Conservation (phyloP, 2,329 filamentous ascomycete genomes). For the Colletotrichum navitas region DNA sequence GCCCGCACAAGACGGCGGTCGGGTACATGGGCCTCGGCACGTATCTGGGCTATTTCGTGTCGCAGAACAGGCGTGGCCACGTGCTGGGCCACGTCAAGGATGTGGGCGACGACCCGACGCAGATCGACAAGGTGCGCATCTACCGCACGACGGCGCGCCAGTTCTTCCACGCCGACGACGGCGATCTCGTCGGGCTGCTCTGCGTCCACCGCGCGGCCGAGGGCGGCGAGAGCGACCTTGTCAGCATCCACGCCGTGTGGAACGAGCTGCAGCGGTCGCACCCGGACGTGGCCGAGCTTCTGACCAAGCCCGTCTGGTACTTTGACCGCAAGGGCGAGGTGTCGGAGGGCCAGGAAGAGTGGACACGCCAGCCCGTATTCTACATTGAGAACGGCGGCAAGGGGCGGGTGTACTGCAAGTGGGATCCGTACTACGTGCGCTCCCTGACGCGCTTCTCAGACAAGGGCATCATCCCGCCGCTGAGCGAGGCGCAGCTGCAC, state of each 20-base stretch:
- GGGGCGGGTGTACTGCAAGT: slow-evolving; percentile 83
- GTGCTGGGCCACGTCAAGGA: slow-evolving; percentile 93
- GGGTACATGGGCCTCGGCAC: slow-evolving; percentile 93
- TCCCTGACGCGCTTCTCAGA: slow-evolving; percentile 82
- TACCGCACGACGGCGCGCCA: slow-evolving; percentile 89
- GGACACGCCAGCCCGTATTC: slow-evolving; percentile 78
- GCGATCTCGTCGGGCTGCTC: slow-evolving; percentile 85
- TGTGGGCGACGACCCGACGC: slow-evolving; percentile 81
- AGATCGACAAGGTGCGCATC: slow-evolving; percentile 90
- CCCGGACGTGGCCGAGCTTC: slow-evolving; percentile 80
- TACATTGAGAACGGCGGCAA: slow-evolving; percentile 79
- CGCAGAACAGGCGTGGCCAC: slow-evolving; percentile 86
- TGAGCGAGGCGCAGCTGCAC: slow-evolving; percentile 76
- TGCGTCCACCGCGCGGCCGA: slow-evolving; percentile 83
- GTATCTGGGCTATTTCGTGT: slow-evolving; percentile 89
- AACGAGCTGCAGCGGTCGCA: slow-evolving; percentile 81
- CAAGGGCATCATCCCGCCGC: slow-evolving; percentile 76
- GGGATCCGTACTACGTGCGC: slow-evolving; percentile 89
- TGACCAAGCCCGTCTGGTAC: slow-evolving; percentile 88
- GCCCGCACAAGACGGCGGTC: slow-evolving; percentile 81
- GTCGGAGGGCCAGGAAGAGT: slow-evolving; percentile 79
- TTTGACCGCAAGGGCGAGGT: slow-evolving; percentile 92
- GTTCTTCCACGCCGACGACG: slow-evolving; percentile 88
- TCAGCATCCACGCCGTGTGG: slow-evolving; percentile 83
- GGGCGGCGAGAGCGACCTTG: slow-evolving; percentile 87